phyloP scores from a whole-genome alignment of 495 filamentous ascomycete species.

The Penicillium daleae region DNA sequence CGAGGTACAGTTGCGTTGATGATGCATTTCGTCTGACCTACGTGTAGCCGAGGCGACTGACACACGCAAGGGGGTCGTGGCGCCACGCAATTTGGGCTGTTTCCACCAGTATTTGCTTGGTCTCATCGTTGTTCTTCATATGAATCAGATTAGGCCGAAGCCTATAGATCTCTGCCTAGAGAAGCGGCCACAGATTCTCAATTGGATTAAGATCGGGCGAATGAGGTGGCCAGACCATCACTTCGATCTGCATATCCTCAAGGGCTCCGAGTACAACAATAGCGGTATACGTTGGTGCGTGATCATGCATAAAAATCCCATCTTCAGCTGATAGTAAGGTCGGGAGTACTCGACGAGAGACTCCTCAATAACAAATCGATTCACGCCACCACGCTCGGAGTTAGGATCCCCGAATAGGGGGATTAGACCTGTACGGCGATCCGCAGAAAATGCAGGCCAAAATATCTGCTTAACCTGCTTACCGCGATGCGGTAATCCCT shows the following conservation, averaged over 20 bases:
- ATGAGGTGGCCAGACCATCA: background rate
- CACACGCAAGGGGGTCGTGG: background rate
- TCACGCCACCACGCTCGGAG: background rate
- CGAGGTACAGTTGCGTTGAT: background rate
- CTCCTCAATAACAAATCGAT: constrained; percentile 8
- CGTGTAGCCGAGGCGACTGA: background rate
- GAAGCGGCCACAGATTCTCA: constrained; percentile 26
- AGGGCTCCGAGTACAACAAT: constrained; percentile 6
- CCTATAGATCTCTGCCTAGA: constrained; percentile 16
- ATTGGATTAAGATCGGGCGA: background rate
- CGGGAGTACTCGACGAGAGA: constrained; percentile 8
- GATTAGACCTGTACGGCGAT: constrained; percentile 6
- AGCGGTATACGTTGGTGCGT: constrained; percentile 19
- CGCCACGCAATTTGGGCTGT: constrained; percentile 5
- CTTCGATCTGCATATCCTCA: background rate
- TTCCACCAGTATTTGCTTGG: background rate
- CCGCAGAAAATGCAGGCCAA: constrained; percentile 15
- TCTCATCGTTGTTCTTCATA: constrained; percentile 9
- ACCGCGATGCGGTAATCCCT: background rate
- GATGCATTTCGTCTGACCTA: background rate
- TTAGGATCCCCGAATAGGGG: constrained; percentile 4
- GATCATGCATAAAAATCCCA: constrained; percentile 25
- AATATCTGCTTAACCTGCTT: constrained; percentile 16
- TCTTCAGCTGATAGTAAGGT: background rate
- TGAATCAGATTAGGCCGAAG: constrained; percentile 8